Conservation (phyloP, 2,329 filamentous ascomycete genomes). For the Ophiosphaerella korrae region DNA sequence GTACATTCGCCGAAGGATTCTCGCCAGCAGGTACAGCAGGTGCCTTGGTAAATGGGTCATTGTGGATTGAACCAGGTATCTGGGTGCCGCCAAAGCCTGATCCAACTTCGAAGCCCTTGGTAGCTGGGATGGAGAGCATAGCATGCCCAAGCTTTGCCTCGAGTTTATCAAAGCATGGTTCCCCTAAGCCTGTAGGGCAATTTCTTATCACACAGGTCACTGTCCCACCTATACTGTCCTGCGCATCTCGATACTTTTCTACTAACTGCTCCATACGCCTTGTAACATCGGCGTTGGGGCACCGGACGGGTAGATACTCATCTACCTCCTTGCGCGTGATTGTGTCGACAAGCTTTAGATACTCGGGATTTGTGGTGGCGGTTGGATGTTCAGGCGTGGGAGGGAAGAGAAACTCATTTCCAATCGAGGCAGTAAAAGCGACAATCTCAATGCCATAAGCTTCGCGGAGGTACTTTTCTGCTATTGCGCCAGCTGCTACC, state of each 20-base stretch:
- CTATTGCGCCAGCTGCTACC: conserved; percentile 89
- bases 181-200: conserved; percentile 81
- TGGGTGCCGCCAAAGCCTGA: conserved; percentile 89
- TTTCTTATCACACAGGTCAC: conserved; percentile 94
- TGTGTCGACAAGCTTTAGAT: conserved; percentile 72
- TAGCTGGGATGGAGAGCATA: conserved; percentile 93
- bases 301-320: conserved; percentile 81
- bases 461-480: conserved; percentile 85
- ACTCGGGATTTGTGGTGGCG: conserved; percentile 75
- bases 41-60: conserved; percentile 79
- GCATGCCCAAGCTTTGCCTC: conserved; percentile 90
- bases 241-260: conserved; percentile 73
- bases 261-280: conserved; percentile 80
- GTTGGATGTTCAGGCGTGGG: conserved; percentile 68
- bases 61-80: conserved; percentile 86
- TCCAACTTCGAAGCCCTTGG: conserved; percentile 94
- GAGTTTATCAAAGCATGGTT: conserved; percentile 94
- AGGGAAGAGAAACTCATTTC: conserved; percentile 76
- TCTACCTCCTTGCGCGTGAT: conserved; percentile 81
- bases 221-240: conserved; percentile 92
- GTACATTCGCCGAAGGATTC: conserved; percentile 48
- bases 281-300: conserved; percentile 70
- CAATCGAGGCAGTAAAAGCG: conserved; percentile 86
- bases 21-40: conserved; percentile 54
- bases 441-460: conserved; percentile 89